Evolutionary conservation across 768 basidiomycete species (phyloP).

Genomic region (Tubosaeta sp.): DNA sequence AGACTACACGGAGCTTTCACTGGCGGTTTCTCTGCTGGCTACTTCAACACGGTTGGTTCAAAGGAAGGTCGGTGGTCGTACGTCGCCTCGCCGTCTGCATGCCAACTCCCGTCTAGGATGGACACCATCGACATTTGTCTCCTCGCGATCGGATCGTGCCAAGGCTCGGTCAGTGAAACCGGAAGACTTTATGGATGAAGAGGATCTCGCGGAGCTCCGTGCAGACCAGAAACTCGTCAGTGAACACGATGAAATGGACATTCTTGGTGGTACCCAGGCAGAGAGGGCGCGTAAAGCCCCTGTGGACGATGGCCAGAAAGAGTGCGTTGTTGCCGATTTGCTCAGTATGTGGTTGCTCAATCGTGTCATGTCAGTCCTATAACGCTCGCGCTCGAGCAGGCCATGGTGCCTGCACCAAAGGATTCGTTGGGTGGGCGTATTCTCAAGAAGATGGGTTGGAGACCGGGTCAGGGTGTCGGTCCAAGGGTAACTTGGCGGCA

Average conservation of each 20-base stretch:
- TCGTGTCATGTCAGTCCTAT: slow-evolving; percentile 47
- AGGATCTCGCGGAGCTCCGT: slow-evolving; percentile 81
- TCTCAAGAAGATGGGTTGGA: slow-evolving; percentile 95
- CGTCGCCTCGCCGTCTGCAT: not conserved
- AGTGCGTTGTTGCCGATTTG: slow-evolving; percentile 13
- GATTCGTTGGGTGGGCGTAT: slow-evolving; percentile 83
- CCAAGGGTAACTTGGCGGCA: slow-evolving; percentile 79
- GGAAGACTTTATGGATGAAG: slow-evolving; percentile 99
- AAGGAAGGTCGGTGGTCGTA: slow-evolving; percentile 71
- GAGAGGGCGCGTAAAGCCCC: slow-evolving; percentile 34
- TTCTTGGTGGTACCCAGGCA: slow-evolving; percentile 52
- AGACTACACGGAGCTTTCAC: slow-evolving; percentile 98
- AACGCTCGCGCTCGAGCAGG: slow-evolving; percentile 53
- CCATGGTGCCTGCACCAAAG: slow-evolving; percentile 68
- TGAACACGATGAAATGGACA: slow-evolving; percentile 74
- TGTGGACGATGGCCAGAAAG: slow-evolving; percentile 41
- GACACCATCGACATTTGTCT: slow-evolving; percentile 89
- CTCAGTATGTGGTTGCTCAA: not conserved
- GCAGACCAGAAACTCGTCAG: slow-evolving; percentile 74
- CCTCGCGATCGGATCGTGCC: slow-evolving; percentile 74
- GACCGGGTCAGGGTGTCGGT: slow-evolving; percentile 87
- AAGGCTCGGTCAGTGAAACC: slow-evolving; percentile 56
- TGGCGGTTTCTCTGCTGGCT: slow-evolving; percentile 96
- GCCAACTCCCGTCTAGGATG: slow-evolving; percentile 60
- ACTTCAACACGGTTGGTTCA: slow-evolving; percentile 93